Conservation (phyloP, 2,329 filamentous ascomycete species). For the Elsinoe australis region DNA sequence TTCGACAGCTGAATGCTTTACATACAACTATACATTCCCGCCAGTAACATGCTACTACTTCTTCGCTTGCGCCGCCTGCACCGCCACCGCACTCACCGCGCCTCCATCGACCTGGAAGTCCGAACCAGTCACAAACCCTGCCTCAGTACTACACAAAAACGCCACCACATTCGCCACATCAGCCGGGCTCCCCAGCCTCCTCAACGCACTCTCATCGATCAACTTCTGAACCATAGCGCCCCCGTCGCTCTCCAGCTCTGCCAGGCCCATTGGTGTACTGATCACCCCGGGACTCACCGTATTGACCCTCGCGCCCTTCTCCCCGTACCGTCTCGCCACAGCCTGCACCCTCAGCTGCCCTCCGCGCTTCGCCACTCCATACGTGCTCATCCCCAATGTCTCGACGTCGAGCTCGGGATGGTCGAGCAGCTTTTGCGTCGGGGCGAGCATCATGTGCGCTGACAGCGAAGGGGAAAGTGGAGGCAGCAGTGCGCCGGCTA, state of each 20-base stretch:
- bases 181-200: not conserved
- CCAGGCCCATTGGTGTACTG: not conserved
- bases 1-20: not conserved
- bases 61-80: not conserved
- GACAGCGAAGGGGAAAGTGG: not conserved
- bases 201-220: not conserved
- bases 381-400: not conserved
- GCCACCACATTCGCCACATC: slow-evolving; percentile 7
- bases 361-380: slow-evolving; percentile 1
- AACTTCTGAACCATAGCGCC: not conserved
- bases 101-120: slow-evolving; percentile 3
- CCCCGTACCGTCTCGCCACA: not conserved
- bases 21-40: too few relatives aligned
- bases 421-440: not conserved
- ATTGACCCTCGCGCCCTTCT: slow-evolving; percentile 8
- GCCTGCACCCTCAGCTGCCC: slow-evolving; percentile 1
- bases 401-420: slow-evolving; percentile 3
- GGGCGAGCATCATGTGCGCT: not conserved
- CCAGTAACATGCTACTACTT: not conserved
- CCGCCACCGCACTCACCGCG: not conserved
- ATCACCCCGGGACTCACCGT: slow-evolving; percentile 5
- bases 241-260: not conserved
- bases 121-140: slow-evolving; percentile 1
- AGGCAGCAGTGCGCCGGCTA: not conserved
- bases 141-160: slow-evolving; percentile 4